Evolutionary conservation across 1,284 basidiomycete genomes (phyloP).

Genomic region (Microstroma glucosiphilum): DNA sequence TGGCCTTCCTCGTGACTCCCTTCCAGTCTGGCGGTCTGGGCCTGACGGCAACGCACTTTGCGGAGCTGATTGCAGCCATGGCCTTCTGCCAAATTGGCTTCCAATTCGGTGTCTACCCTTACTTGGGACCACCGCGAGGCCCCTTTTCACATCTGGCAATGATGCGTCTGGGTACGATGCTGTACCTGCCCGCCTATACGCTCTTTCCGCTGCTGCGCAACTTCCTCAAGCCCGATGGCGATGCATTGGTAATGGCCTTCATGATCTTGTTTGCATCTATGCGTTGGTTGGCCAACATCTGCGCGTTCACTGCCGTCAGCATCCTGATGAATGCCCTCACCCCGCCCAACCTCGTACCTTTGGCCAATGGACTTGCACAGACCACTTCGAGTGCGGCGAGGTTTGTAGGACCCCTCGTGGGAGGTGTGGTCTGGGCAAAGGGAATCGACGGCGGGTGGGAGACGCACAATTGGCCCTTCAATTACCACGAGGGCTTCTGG

Average conservation of each 20-base stretch:
- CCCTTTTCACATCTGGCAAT: constrained; percentile 45
- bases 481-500: constrained; percentile 46
- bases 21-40: constrained; percentile 44
- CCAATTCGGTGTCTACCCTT: constrained; percentile 62
- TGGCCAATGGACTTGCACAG: constrained; percentile 54
- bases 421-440: constrained; percentile 46
- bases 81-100: constrained; percentile 41
- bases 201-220: constrained; percentile 54
- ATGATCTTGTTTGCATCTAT: constrained; percentile 52
- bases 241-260: constrained; percentile 52
- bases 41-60: constrained; percentile 49
- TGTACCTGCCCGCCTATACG: constrained; percentile 31
- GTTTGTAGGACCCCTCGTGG: constrained; percentile 50
- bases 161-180: constrained; percentile 38
- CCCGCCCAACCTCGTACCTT: constrained; percentile 51
- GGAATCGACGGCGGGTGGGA: constrained; percentile 35
- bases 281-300: constrained; percentile 51
- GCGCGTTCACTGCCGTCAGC: constrained; percentile 48
- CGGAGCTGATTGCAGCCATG: constrained; percentile 49
- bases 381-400: constrained; percentile 50
- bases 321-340: constrained; percentile 52
- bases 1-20: constrained; percentile 50
- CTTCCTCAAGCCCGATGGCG: constrained; percentile 48
- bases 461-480: constrained; percentile 35
- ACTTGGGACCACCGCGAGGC: constrained; percentile 52